Base-by-base conservation (phyloP, 345 rosid genomes). In the Eucalyptus marginata region DNA sequence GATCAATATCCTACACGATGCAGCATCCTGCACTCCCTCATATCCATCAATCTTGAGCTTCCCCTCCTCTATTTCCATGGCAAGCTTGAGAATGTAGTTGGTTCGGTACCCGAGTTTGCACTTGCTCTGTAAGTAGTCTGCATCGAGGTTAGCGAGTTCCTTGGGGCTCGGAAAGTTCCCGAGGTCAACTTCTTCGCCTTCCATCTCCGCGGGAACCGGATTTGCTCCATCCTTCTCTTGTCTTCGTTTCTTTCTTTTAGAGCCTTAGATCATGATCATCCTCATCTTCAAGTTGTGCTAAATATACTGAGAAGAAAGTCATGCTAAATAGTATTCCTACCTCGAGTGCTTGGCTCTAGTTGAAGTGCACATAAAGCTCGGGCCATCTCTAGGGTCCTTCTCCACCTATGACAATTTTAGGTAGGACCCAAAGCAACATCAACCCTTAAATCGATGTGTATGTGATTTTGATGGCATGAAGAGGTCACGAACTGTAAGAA, bases 71-170 rank as follows among this genome's bases (percentile, higher is more conserved):
- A 94, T 88, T 31, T 29, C 79, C 29, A 49, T 90, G 13, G 94
- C 95, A 47, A 95, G 64, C 24, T 79, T 47, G 44, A 89, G 17
- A 46, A 94, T 91, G 43, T 7, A 10, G 2, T 31, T 47, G 56
- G 92, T 94, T 91, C 96, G 92, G 24, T 93, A 90, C 3, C 96
- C 96, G 13, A 95, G 92, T n/a, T 90, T 92, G 86, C 95, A 93
- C 4, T 80, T 88, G 22, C 81, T 24, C 25, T 56, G 90, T 36
- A 93, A 64, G 29, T 44, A 68, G 4, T 89, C 81, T 25, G 83
- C 87, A 24, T 87, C 76, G 17, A 93, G 88, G 25, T 76, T 87
- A 44, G 91, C 92, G 27, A 93, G 24, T 90, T 95, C 96, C 59
- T 62, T 88, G 6, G 94, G 80, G 86, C 88, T 92, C 10, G 95